Evolutionary conservation across 371 early-diverging fungal species (phyloP), one percentile per base, ranked within the genome.

Genomic region (Blakeslea trispora): DNA sequence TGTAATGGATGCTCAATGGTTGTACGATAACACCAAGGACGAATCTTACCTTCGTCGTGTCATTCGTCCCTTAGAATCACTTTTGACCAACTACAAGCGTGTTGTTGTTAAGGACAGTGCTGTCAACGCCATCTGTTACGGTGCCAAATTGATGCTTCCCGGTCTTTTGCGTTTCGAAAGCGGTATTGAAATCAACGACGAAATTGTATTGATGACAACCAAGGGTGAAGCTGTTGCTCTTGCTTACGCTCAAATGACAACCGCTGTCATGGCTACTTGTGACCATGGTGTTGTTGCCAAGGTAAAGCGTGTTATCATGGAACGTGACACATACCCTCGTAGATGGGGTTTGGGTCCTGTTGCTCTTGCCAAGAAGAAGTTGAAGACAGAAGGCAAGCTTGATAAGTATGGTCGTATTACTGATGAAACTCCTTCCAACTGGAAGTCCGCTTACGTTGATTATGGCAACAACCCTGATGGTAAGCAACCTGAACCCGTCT

Each of bases 231-330:
- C 99, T 32, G 93, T 99, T 64, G 99, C 99, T 35, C 80, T 99
- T 11, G 99, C 88, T 44, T 92, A 93, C 62, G 97, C 99, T 21
- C 87, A 92, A 72, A 98, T 99, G 93, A 91, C 93, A 31, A 95
- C 98, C 10, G 43, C 53, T 49, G 97, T 97, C 59, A 95, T 99
- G 93, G 92, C 76, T 24, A 79, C 74, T 18, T 79, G 80, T 45
- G 88, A 87, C 54, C 95, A 95, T 72, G 99, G 99, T 45, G 93
- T 98, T 22, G 97, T 99, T 51, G 94, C 97, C 67, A 95, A 96
- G 84, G 96, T 98, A 69, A 99, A 99, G 89, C 90, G 99, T 71
- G 99, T 99, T 45, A 99, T 99, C 61, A 99, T 99, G 99, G 99
- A 99, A 77, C 93, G 99, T 59, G 99, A 97, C 76, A 94, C 98